phyloP scores from a whole-genome alignment of 495 filamentous ascomycete species.

The Hypoxylon lienhwacheense region DNA sequence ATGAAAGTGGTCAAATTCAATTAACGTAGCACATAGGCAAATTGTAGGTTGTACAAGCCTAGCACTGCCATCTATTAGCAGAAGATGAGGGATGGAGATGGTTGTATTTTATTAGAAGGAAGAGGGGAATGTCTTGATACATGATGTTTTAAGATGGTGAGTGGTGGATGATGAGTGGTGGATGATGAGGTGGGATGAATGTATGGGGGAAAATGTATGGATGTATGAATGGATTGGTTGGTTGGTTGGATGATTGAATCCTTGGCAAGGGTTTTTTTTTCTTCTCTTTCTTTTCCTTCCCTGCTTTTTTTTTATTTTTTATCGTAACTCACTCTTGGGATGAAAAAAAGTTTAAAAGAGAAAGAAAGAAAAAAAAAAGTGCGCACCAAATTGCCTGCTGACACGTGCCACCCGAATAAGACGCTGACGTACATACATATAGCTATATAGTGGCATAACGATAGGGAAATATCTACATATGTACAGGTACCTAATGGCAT shows the following conservation, averaged over 20 bases:
- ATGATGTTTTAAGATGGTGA: background rate
- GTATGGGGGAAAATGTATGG: background rate
- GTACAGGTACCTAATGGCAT: background rate
- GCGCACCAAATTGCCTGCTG: constrained; percentile 23
- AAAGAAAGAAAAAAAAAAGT: background rate
- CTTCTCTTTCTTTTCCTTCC: background rate
- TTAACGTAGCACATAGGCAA: constrained; percentile 7
- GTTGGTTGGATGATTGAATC: constrained; percentile 19
- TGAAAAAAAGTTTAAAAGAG: background rate
- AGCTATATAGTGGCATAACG: constrained; percentile 4
- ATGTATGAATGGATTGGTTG: background rate
- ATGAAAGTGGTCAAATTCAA: constrained; percentile 12
- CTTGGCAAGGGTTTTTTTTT: background rate
- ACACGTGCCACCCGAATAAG: constrained; percentile 24
- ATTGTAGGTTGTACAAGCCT: constrained; percentile 11
- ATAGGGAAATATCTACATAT: background rate
- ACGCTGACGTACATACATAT: constrained; percentile 26
- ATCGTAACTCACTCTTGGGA: background rate
- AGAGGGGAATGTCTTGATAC: background rate
- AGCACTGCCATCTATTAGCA: constrained; percentile 19
- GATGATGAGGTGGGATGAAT: background rate
- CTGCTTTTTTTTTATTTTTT: background rate
- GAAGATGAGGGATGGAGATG: no score
- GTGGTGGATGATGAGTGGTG: background rate
- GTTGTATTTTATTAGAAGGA: no score